Base-by-base conservation (phyloP, 1,284 basidiomycete genomes). In the Ustilago curta region DNA sequence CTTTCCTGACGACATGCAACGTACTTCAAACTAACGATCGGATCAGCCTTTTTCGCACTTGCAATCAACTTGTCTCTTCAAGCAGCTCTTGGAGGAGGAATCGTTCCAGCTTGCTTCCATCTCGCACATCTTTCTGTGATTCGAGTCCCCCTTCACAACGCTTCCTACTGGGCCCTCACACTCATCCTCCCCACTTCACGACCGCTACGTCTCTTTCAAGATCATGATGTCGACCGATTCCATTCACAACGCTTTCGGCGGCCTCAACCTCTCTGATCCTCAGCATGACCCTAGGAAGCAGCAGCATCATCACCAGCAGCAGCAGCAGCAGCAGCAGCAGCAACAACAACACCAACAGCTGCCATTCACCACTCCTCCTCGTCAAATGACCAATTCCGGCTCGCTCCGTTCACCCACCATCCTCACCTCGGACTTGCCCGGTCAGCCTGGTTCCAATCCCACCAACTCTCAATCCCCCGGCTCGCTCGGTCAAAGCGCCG, bases 151-250 rank as follows among this genome's bases (percentile, higher is more conserved):
- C 4, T 21, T 27, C 45, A n/a, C 8, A 18, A n/a, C 3, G 14
- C 35, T 37, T 37, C 6, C 11, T 14, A 37, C 12, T 16, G 14
- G 14, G 14, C 35, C 4, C 35, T 37, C 35, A 14, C 35, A 37
- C 12, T 37, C 35, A 37, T 3, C 14, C 35, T 12, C 11, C 6
- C 35, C 12, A 14, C 35, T 37, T 37, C 25, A 27, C 44, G 25
- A 47, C 45, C 16, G 29, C 42, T 6, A 55, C 42, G 14, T 16
- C 35, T 8, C 35, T 14, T 18, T 12, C 39, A 55, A 47, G 45
- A 59, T 43, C 57, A 68, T 64, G 63, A 71, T 71, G 63, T 68
- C 68, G 54, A 63, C 68, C 32, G 68, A 76, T n/a, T 70, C 68
- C 11, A 58, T 76, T 25, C 68, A 76, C 25, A 48, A 67, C 44